Base-by-base conservation (phyloP, 305 asterid species). In the Fraxinus nigra region DNA sequence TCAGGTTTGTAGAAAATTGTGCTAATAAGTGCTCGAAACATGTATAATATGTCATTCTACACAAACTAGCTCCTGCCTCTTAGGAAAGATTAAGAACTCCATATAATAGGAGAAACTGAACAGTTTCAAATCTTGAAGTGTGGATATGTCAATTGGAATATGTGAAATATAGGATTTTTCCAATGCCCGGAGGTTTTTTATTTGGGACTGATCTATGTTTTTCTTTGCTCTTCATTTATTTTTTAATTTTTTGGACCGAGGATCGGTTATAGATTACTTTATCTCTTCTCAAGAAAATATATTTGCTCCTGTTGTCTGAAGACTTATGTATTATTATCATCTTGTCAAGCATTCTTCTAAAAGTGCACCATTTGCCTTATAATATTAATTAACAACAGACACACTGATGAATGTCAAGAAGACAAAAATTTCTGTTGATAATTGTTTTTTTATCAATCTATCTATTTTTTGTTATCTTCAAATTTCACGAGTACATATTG, bases 121-220 rank as follows among this genome's bases (percentile, higher is more conserved):
- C 73, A 4, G 33, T 65, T 65, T 8, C n/a, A 54, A 32, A 77
- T 77, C 80, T 46, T 48, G 80, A 28, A 48, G 67, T 4, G 33
- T 65, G 73, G 73, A 65, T 30, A 13, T 65, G 20, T 26, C 7
- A 3, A 48, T 26, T 54, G 32, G 7, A 32, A 35, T 69, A 61
- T 78, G 18, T 3, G 63, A 51, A 61, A 20, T 37, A 51, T 75
- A 38, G 16, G 43, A 10, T 72, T 76, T 48, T 81, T 18, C 73
- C 73, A 48, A 10, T 80, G 51, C 48, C 72, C 79, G n/a, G 73
- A 72, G 72, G 72, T 75, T 72, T 72, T 81, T 34, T 38, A 75
- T 70, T 80, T 75, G 54, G 70, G 76, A 75, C 56, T 65, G 28
- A 37, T 80, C 40, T 35, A 72, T 51, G 32, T 34, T 61, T 74